These are phyloP conservation scores for Xylaria sp. DNA, from an alignment of 2,329 filamentous ascomycete species.

Conservation along the genomic window DNA sequence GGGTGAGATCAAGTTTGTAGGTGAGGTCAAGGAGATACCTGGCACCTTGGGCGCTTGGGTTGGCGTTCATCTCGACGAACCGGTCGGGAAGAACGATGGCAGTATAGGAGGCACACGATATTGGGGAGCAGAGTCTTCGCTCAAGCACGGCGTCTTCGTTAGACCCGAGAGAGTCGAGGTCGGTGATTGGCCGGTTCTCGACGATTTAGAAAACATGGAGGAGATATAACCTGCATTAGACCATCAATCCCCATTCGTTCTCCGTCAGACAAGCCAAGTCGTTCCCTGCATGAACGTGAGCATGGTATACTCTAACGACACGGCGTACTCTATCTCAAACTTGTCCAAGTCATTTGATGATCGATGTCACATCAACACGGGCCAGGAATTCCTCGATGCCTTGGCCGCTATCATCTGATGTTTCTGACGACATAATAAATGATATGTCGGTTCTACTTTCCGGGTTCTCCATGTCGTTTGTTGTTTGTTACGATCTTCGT, in stretches of 20 bases:
- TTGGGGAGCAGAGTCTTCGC: slow-evolving; percentile 71
- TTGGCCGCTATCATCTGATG: not conserved
- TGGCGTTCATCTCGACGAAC: slow-evolving; percentile 80
- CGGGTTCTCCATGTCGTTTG: not conserved
- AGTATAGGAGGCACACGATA: slow-evolving; percentile 75
- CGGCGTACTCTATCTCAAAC: slow-evolving; percentile 19
- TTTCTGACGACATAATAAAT: not conserved
- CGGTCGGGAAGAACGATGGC: slow-evolving; percentile 85
- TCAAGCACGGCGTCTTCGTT: slow-evolving; percentile 83
- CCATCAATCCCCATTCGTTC: slow-evolving; percentile 3
- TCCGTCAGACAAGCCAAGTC: slow-evolving; percentile 18
- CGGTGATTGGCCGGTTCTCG: slow-evolving; percentile 76
- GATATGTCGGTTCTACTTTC: not conserved
- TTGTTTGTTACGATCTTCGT: not conserved
- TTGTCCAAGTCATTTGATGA: not conserved
- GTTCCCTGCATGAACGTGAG: slow-evolving; percentile 11
- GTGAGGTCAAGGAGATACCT: slow-evolving; percentile 79
- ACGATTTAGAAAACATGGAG: slow-evolving; percentile 82
- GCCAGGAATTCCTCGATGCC: not conserved
- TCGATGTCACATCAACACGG: slow-evolving; percentile 1
- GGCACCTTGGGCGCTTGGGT: slow-evolving; percentile 74
- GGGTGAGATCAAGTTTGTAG: slow-evolving; percentile 77
- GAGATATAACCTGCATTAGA: slow-evolving; percentile 65
- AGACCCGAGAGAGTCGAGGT: slow-evolving; percentile 81
- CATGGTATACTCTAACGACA: slow-evolving; percentile 3